Percentiles rank a stretch among this genome's conserved stretches.
Conservation (phyloP, 2,329 filamentous ascomycete species). For the Sclerotinia spermophila region DNA sequence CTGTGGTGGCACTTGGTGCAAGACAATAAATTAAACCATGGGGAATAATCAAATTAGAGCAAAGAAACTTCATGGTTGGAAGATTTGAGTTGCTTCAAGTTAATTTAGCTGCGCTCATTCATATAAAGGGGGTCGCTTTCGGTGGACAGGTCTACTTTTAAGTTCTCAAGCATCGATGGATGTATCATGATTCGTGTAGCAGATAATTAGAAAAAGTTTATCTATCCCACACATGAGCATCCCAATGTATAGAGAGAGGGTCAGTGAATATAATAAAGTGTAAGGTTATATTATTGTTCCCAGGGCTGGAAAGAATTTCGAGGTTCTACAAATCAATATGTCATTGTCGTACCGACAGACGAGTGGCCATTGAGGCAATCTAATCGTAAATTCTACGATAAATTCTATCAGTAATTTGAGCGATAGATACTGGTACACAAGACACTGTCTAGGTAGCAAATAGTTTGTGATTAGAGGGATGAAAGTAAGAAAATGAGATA, state of each 20-base stretch:
- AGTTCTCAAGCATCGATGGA: background rate
- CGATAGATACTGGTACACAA: background rate
- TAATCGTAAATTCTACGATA: too few species aligned
- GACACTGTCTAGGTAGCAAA: background rate
- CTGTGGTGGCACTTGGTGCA: background rate
- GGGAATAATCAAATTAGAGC: background rate
- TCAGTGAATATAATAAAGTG: background rate
- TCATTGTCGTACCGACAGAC: background rate
- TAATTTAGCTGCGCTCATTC: background rate
- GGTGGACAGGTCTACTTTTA: background rate
- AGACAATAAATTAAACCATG: background rate
- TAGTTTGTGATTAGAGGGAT: background rate
- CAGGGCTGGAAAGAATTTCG: too few species aligned
- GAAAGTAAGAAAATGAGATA: background rate
- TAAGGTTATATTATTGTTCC: background rate
- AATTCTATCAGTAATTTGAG: background rate
- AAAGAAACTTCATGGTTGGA: background rate
- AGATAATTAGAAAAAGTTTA: background rate
- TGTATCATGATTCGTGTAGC: too few species aligned
- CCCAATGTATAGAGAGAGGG: background rate
- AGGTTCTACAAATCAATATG: background rate
- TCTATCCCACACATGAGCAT: background rate
- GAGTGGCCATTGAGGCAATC: background rate
- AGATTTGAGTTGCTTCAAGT: background rate
- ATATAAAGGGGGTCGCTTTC: background rate